Evolutionary conservation across 805 yeast species (phyloP), one percentile per base, ranked within the genome.

Genomic region (Candida ponderosae): DNA sequence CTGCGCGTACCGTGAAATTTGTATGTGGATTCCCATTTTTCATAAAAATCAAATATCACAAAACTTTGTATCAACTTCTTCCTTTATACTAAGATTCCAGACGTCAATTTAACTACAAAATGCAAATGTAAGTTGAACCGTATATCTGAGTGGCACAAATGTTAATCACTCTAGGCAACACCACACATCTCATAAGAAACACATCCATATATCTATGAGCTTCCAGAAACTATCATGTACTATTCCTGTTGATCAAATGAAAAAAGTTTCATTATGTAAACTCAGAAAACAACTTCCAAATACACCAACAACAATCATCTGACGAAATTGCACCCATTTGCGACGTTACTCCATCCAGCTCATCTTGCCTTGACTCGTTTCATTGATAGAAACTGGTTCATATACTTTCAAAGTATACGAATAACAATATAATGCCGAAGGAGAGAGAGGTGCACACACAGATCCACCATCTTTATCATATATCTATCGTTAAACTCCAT

Each of bases 81-180:
- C 33, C 14, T n/a, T 31, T 8, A 10, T n/a, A 19, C 11, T 24
- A 24, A 24, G 28, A 24, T 24, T 24, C 28, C n/a, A 24, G 2
- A 42, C 45, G 52, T 43, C 35, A 38, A 43, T 48, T 46, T 36
- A 45, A 43, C 24, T 23, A 47, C 48, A 46, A 63, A 63, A 65
- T 65, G 70, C 70, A 65, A 62, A 65, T 65, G 70, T 65, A 65
- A 63, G 70, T 54, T 39, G 13, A 24, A 21, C 2, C 3, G 24
- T 21, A 21, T 21, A 16, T 19, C 13, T 13, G 28, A 31, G 23
- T 10, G 27, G 32, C 17, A 23, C 36, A 28, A 39, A 34, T 39
- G n/a, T 11, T 19, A 32, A 27, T 13, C 13, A 18, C 6, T 13
- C 6, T 19, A 11, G 5, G 11, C 18, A 29, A 8, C 21, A 29